A percentile compares a stretch with the other conserved stretches of the same genome.
phyloP scores from a whole-genome alignment of 352 stramenopile genomes.

The Globisporangium middletonii region DNA sequence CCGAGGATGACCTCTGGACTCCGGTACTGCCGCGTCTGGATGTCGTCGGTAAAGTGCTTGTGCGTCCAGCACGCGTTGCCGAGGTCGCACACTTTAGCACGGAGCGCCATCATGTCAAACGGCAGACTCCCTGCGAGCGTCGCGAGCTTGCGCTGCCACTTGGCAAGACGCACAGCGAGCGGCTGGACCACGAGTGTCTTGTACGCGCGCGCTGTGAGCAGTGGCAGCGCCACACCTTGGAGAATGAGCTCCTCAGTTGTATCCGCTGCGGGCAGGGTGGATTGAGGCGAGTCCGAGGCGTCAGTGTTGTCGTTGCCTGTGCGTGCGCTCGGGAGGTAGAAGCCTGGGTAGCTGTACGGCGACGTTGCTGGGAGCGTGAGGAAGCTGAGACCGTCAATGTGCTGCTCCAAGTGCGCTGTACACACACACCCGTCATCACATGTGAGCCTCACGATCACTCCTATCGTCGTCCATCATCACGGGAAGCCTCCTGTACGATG shows the following conservation, averaged over 20 bases:
- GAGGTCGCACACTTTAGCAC: slow-evolving; percentile 95
- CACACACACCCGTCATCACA: neutral
- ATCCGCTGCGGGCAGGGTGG: neutral
- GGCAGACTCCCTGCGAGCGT: slow-evolving; percentile 28
- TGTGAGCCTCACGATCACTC: neutral
- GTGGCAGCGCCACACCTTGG: slow-evolving; percentile 37
- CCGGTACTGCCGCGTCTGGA: slow-evolving; percentile 99
- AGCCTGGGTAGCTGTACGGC: slow-evolving; percentile 42
- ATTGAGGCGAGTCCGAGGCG: neutral
- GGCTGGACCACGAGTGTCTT: slow-evolving; percentile 15
- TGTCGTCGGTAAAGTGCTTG: slow-evolving; percentile 99
- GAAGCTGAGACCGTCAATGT: slow-evolving; percentile 38
- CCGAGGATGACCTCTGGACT: slow-evolving; percentile 97
- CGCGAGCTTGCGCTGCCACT: slow-evolving; percentile 36
- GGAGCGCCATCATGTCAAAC: slow-evolving; percentile 61
- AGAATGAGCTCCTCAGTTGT: slow-evolving; percentile 18
- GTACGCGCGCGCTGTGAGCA: slow-evolving; percentile 10
- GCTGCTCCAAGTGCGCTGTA: slow-evolving; percentile 38
- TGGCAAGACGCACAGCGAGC: slow-evolving; percentile 24
- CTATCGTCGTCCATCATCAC: no score
- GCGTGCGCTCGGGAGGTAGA: slow-evolving; percentile 40
- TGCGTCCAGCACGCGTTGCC: slow-evolving; percentile 99
- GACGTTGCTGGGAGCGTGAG: slow-evolving; percentile 31
- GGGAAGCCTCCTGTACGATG: neutral
- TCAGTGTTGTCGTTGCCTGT: slow-evolving; percentile 11